Evolutionary conservation across 2,329 filamentous ascomycete genomes (phyloP).

Genomic region (Alternaria tenuissima): DNA sequence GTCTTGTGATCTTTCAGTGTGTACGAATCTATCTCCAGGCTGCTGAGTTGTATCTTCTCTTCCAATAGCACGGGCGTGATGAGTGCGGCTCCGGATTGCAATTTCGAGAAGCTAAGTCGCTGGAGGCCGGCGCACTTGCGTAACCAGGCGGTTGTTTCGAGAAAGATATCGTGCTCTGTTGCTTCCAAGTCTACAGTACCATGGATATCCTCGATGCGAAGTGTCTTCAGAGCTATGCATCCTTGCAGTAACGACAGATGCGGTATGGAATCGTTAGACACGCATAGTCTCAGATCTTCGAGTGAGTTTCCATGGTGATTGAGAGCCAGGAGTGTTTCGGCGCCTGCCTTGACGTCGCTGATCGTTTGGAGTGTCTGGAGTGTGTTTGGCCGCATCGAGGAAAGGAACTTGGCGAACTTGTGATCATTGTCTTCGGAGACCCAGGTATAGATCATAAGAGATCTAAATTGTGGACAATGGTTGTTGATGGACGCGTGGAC

Average conservation of each 20-base stretch:
- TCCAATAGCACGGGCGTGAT: slow-evolving; percentile 60
- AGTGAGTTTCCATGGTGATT: slow-evolving; percentile 64
- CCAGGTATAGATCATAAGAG: slow-evolving; percentile 67
- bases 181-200: slow-evolving; percentile 58
- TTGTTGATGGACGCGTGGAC: slow-evolving; percentile 62
- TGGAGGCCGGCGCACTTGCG: slow-evolving; percentile 61
- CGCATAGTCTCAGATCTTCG: slow-evolving; percentile 60
- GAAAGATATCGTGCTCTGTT: slow-evolving; percentile 62
- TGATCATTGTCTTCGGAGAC: slow-evolving; percentile 61
- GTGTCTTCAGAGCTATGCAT: slow-evolving; percentile 59
- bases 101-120: slow-evolving; percentile 59
- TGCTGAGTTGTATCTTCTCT: slow-evolving; percentile 57
- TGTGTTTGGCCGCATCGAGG: slow-evolving; percentile 63
- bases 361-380: slow-evolving; percentile 67
- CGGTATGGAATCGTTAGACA: slow-evolving; percentile 59
- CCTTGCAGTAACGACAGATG: slow-evolving; percentile 59
- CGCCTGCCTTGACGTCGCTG: slow-evolving; percentile 63
- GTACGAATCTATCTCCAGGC: slow-evolving; percentile 61
- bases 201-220: slow-evolving; percentile 59
- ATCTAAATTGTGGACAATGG: slow-evolving; percentile 68
- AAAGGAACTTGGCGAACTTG: slow-evolving; percentile 67
- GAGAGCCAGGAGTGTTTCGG: slow-evolving; percentile 63
- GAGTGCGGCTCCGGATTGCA: slow-evolving; percentile 63
- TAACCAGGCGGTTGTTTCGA: slow-evolving; percentile 64
- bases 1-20: slow-evolving; percentile 57